Percentiles rank a stretch among this genome's conserved stretches.
These are phyloP conservation scores for Omphalea diandra DNA, from an alignment of 441 rosid genomes.

Conservation along the genomic window DNA sequence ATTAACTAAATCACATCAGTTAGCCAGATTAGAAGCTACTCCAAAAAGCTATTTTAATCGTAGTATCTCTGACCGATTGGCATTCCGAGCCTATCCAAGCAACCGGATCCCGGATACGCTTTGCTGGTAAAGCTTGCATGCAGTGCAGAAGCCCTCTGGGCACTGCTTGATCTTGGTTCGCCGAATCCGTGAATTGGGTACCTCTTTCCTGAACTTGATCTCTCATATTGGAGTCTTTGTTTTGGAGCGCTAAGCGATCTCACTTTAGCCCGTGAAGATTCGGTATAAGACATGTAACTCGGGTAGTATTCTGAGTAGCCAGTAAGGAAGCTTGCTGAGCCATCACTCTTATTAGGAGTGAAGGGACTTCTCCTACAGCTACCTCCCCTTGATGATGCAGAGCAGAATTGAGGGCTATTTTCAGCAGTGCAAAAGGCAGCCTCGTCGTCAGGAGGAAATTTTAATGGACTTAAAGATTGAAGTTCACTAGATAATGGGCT, in stretches of 20 bases:
- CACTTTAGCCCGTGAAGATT: constrained; percentile 78
- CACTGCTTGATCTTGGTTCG: constrained; percentile 40
- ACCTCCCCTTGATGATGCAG: constrained; percentile 63
- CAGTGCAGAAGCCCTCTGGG: constrained; percentile 47
- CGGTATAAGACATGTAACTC: constrained; percentile 87
- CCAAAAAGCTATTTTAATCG: constrained; percentile 3
- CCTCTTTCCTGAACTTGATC: constrained; percentile 63
- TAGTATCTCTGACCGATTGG: constrained; percentile 61
- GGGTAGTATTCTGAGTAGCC: constrained; percentile 65
- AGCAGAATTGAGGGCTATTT: constrained; percentile 66
- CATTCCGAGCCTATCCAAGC: constrained; percentile 84
- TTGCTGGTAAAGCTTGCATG: constrained; percentile 64
- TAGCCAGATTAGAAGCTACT: constrained; percentile 20
- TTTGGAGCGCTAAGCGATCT: constrained; percentile 85
- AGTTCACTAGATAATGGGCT: constrained; percentile 59
- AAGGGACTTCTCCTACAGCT: constrained; percentile 56
- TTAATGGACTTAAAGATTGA: constrained; percentile 45
- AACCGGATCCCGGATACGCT: constrained; percentile 94
- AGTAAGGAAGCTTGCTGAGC: constrained; percentile 50
- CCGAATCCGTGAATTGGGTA: constrained; percentile 44
- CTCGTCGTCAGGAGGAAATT: constrained; percentile 43
- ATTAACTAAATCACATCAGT: constrained; percentile 14
- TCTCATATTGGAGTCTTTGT: constrained; percentile 69
- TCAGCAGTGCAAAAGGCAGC: constrained; percentile 62
- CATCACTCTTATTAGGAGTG: constrained; percentile 63